Conservation (phyloP, 1,284 basidiomycete species). For the Ustilago cynodontis region DNA sequence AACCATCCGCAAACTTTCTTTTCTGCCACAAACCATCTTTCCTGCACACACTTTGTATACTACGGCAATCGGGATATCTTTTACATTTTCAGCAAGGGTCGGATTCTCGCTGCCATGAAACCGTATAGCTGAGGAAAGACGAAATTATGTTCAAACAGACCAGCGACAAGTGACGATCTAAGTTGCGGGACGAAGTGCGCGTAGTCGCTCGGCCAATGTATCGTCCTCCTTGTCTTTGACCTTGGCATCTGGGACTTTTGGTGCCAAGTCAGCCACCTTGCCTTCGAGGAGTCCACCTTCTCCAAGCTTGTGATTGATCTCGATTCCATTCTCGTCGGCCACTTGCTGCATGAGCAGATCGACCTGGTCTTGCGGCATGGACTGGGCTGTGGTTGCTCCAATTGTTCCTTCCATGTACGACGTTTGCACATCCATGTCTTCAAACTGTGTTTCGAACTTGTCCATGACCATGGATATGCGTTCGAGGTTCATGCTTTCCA, state of each 20-base stretch:
- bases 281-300: conserved; percentile 77
- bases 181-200: conserved; percentile 66
- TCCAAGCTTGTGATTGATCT: conserved; percentile 89
- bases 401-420: conserved; percentile 98
- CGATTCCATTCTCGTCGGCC: conserved; percentile 96
- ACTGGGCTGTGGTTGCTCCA: conserved; percentile 89
- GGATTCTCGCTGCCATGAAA: no score
- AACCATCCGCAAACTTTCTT: not conserved
- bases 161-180: conserved; percentile 1
- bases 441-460: conserved; percentile 96
- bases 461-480: conserved; percentile 98
- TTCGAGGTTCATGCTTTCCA: conserved; percentile 99
- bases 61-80: conserved; percentile 17
- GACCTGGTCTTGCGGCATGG: conserved; percentile 97
- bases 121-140: not conserved
- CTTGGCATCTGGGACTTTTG: conserved; percentile 36
- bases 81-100: conserved; percentile 4
- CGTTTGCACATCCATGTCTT: conserved; percentile 97
- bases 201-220: conserved; percentile 77
- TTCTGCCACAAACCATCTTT: no score
- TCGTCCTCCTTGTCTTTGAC: conserved; percentile 73
- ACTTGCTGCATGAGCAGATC: conserved; percentile 91
- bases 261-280: conserved; percentile 70
- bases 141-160: not conserved
- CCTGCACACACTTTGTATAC: conserved; percentile 25